Base-by-base conservation (phyloP, 164 flowering plant species). In the Stephania yunnanensis region DNA sequence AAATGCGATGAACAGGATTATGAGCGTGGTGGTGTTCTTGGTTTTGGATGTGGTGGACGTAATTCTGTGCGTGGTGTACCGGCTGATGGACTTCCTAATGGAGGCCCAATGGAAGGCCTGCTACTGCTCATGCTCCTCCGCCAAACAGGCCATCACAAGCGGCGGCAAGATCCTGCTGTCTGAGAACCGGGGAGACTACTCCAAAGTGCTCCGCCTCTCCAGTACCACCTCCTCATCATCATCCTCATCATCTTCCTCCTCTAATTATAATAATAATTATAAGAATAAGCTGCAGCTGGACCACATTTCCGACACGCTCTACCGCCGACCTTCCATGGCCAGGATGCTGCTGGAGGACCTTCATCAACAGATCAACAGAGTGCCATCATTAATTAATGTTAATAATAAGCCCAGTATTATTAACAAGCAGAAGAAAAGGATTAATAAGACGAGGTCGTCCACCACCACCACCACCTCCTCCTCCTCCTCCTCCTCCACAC, bases 71-170 rank as follows among this genome's bases (percentile, higher is more conserved):
- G 74, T 89, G 46, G 69, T 82, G 2, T 95, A 83, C 87, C 89
- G 84, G 76, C 70, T 84, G 0, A 78, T 81, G 0, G 99, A 95
- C 82, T 91, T 92, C 83, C 31, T 86, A n/a, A 15, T 90, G 10
- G 99, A 95, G 72, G 85, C 92, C 0, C 92, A 95, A 50, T 90
- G 97, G 92, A 88, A 87, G 80, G 94, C 96, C 0, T 93, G 99
- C 72, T 95, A 93, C 77, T 95, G 99, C 81, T 84, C 88, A 76
- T 95, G 99, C 81, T 84, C 88, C 2, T 87, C 98, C 0, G 75
- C 91, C 11, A 86, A 86, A 77, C 91, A 87, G 50, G 92, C 86
- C 72, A 86, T 88, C 58, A 87, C 87, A 1, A 82, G 85, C 81
- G 81, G 89, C 17, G 95, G 91, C 25, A 86, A 87, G 75, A 92